Base-by-base conservation (phyloP, 2,329 filamentous ascomycete genomes). In the Cladosporium phlei region DNA sequence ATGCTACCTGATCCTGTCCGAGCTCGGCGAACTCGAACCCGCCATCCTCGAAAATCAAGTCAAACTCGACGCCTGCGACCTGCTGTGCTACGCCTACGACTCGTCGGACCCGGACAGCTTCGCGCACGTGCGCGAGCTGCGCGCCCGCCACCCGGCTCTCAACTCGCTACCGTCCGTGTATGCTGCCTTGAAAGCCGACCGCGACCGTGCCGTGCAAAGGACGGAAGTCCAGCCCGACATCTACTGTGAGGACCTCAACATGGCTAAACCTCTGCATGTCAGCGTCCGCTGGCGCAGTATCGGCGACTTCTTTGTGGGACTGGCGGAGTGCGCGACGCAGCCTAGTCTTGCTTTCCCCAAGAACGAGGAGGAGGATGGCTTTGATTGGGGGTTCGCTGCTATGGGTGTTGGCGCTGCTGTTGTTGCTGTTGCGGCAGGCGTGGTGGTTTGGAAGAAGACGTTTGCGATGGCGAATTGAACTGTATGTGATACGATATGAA, bases 31-130 rank as follows among this genome's bases (percentile, higher is more conserved):
- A 66, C 75, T 95, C n/a, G 93, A 97, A 66, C 86, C 88, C 0
- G 93, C 93, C 10, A 89, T 97, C 46, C 74, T 98, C 3, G 93
- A 97, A 47, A 98, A 98, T 62, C 82, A 84, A 60, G 79, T 82
- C 34, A 95, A 94, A 67, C 76, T 98, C 11, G 88, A 95, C 59
- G 83, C 89, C 5, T 97, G 91, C 67, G 93, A 98, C 66, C 77
- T 98, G 19, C 78, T 98, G 35, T 95, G 91, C 68, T 97, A 95
- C 68, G 84, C 88, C 1, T 98, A 97, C 69, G 93, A 98, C 70
- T 97, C 91, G 2, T 94, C 89, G 1, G 90, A 98, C 52, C 91
- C 93, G 0, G 90, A 97, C 66, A 95, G 88, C 3, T 98, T 98
- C 66, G 82, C 86, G 1, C 90, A 97, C 61, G 88, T 98, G 44